phyloP scores from a whole-genome alignment of 1,284 basidiomycete species.

The Ustilago crameri region DNA sequence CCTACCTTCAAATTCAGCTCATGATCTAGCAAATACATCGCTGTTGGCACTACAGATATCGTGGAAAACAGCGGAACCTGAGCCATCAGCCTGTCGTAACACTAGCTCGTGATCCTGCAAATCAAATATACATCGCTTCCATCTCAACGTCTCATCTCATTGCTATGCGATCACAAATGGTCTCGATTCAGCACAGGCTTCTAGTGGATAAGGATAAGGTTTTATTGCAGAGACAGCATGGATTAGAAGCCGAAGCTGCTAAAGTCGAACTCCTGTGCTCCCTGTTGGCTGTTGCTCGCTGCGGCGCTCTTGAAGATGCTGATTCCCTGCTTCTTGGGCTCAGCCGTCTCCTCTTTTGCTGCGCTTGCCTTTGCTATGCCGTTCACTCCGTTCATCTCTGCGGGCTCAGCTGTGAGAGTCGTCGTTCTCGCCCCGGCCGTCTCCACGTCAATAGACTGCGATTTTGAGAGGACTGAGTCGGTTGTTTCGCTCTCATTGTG shows the following conservation, averaged over 20 bases:
- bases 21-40: too few species aligned
- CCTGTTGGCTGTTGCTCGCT: slow-evolving; percentile 49
- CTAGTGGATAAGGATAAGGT: neutral
- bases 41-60: too few species aligned
- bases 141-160: too few species aligned
- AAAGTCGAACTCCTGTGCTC: slow-evolving; percentile 58
- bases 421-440: neutral
- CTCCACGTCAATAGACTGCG: neutral
- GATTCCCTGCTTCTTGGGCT: slow-evolving; percentile 43
- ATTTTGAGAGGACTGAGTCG: neutral
- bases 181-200: too few species aligned
- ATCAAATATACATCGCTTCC: slow-evolving; percentile 9
- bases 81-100: neutral
- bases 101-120: neutral
- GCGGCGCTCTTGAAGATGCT: slow-evolving; percentile 51
- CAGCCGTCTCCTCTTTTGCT: neutral
- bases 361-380: neutral
- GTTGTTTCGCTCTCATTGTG: neutral
- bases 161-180: too few species aligned
- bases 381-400: too few species aligned
- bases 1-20: too few species aligned
- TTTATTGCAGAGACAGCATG: neutral
- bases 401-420: slow-evolving; percentile 15
- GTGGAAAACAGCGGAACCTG: too few species aligned
- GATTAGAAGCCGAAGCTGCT: slow-evolving; percentile 55